A percentile compares a stretch with the other conserved stretches of the same genome.
phyloP scores from a whole-genome alignment of 768 basidiomycete species.

The Calocybe indica region DNA sequence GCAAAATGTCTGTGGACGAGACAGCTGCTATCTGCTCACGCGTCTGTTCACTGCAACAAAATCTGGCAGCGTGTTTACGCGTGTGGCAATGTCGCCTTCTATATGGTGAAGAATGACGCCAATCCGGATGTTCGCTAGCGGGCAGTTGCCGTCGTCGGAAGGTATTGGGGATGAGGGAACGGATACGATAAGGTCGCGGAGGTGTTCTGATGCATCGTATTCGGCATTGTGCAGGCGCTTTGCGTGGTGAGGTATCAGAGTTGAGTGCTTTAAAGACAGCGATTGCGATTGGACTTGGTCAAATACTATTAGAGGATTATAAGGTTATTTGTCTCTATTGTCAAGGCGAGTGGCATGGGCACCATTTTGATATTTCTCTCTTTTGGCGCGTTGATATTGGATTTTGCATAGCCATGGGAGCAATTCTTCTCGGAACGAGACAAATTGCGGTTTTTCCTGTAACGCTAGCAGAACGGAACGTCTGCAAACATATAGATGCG shows the following conservation, averaged over 20 bases:
- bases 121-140: conserved; percentile 49
- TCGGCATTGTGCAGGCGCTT: conserved; percentile 9
- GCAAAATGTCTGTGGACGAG: not conserved
- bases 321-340: not conserved
- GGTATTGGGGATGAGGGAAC: conserved; percentile 40
- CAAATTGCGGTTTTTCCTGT: conserved; percentile 60
- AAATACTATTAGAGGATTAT: conserved; percentile 30
- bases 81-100: conserved; percentile 50
- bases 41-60: conserved; percentile 80
- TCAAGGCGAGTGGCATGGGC: conserved; percentile 7
- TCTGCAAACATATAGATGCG: conserved; percentile 88
- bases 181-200: conserved; percentile 26
- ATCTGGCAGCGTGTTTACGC: conserved; percentile 70
- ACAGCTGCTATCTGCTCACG: conserved; percentile 32
- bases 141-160: conserved; percentile 18
- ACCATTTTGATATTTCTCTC: conserved; percentile 56
- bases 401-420: conserved; percentile 89
- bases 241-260: conserved; percentile 25
- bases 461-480: conserved; percentile 68
- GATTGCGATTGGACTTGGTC: conserved; percentile 40
- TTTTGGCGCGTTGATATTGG: conserved; percentile 63
- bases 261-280: conserved; percentile 57
- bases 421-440: conserved; percentile 86
- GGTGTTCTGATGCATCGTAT: conserved; percentile 7
- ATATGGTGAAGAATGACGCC: conserved; percentile 56